Evolutionary conservation across 805 yeast species (phyloP), one percentile per base, ranked within the genome.

Genomic region (Candida ponderosae): DNA sequence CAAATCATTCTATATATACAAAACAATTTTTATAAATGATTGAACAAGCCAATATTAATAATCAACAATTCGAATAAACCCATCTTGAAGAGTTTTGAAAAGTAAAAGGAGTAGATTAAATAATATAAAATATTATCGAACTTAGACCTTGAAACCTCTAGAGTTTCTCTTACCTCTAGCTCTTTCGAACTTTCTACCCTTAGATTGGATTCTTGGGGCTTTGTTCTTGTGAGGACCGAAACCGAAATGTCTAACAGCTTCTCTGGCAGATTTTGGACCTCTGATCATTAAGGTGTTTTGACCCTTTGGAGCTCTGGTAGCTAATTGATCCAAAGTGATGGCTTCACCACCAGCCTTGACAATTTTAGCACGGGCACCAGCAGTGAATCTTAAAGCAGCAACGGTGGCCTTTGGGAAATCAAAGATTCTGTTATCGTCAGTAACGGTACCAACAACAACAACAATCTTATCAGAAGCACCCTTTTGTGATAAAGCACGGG

Each of bases 91-190:
- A n/a, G n/a, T n/a, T n/a, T n/a, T n/a, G n/a, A n/a, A n/a, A n/a
- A n/a, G n/a, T n/a, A n/a, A n/a, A 24, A 24, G 28, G 11, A 11
- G 6, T 13, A 11, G 13, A 24, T 24, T 10, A 34, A 19, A 21
- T n/a, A 23, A 21, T 15, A 9, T 20, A 30, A 29, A 26, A 31
- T 23, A 20, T 38, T 35, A 44, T 30, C 43, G 50, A 51, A 46
- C 50, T 87, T 90, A 93, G 76, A 93, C 99, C 85, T 93, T 93
- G 98, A 93, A 93, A 79, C 96, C 99, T 82, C 94, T 88, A 57
- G 97, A 89, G 71, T 78, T 82, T 79, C 99, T 81, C 74, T 83
- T 94, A 82, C 99, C 99, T 86, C 99, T 93, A 64, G 97, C 99
- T 76, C 93, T 88, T 82, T 93, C 98, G 82, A 93, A 93, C 79